Evolutionary conservation across 1,139 yeast genomes (phyloP), one percentile per base, ranked within the genome.

Genomic region (Debaryomycetaceae sp.): DNA sequence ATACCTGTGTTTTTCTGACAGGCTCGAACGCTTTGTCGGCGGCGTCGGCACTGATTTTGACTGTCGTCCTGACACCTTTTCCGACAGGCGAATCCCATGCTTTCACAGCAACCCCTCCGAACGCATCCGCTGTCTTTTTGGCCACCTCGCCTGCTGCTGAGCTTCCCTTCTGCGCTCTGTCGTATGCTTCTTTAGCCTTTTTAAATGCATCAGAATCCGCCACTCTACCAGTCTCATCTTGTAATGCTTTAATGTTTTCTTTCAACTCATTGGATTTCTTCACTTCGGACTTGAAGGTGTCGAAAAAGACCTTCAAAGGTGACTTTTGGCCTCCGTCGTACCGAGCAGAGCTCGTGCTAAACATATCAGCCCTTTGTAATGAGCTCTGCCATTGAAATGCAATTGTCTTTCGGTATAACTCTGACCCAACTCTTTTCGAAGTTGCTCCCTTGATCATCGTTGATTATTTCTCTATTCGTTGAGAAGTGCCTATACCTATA

Each of bases 51-150:
- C 97, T 83, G 44, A 80, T 79, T 51, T 78, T 78, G 11, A 90
- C 95, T 0, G 90, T 89, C 37, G 82, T 76, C 61, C 99, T 80
- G 14, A 96, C 93, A 42, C 84, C 87, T 65, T 85, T 84, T 51
- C 96, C 93, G 40, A 93, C 87, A 33, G 93, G 90, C 2, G 97
- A 89, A 50, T 95, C 97, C 99, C 99, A 95, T 0, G 98, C 97
- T 50, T 84, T 84, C 39, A 80, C 76, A 4, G 97, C 99, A 39
- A 83, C 95, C 45, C 80, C 84, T 45, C 97, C 99, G 29, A 93
- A 89, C 34, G 84, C 95, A 58, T 87, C 89, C n/a, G 98, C 97
- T 2, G 98, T 93, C 68, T 87, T 87, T 56, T 82, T 80, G 47
- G 90, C 81, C 39, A 90, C 87, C 62, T 85, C 81, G 4, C 96